Evolutionary conservation across 441 rosid species (phyloP).

Genomic region (Eutrema salsugineum): DNA sequence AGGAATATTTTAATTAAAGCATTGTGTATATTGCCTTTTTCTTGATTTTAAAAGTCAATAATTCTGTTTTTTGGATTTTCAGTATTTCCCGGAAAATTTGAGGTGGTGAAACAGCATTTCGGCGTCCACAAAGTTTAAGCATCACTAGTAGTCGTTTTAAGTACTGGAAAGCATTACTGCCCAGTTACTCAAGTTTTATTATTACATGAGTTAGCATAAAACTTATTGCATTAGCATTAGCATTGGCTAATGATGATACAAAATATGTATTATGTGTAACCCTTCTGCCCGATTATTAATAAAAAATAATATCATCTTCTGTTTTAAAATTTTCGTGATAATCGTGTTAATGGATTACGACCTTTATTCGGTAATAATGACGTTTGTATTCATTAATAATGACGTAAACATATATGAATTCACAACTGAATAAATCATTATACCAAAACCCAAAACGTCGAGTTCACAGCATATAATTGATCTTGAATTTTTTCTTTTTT

Average conservation of each 20-base stretch:
- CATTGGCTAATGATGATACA: not conserved
- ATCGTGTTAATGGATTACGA: too few relatives aligned
- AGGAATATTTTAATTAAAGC: not conserved
- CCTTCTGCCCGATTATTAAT: not conserved
- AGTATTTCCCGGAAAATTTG: constrained; percentile 77
- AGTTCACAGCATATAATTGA: too few relatives aligned
- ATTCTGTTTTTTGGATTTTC: constrained; percentile 11
- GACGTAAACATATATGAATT: too few relatives aligned
- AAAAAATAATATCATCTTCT: too few relatives aligned
- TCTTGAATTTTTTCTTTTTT: too few relatives aligned
- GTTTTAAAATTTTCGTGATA: too few relatives aligned
- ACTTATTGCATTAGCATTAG: too few relatives aligned
- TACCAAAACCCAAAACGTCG: too few relatives aligned
- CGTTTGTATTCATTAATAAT: too few relatives aligned
- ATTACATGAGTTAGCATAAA: too few relatives aligned
- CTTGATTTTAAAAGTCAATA: not conserved
- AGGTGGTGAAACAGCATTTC: constrained; percentile 52
- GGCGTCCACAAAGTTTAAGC: not conserved
- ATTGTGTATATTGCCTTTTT: not conserved
- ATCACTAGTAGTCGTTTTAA: not conserved
- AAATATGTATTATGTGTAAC: not conserved
- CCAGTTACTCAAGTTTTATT: not conserved
- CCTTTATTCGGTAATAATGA: too few relatives aligned
- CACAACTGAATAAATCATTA: too few relatives aligned
- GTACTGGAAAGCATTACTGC: not conserved